phyloP scores from a whole-genome alignment of 306 rosid genomes.

The Cicer cuneatum region DNA sequence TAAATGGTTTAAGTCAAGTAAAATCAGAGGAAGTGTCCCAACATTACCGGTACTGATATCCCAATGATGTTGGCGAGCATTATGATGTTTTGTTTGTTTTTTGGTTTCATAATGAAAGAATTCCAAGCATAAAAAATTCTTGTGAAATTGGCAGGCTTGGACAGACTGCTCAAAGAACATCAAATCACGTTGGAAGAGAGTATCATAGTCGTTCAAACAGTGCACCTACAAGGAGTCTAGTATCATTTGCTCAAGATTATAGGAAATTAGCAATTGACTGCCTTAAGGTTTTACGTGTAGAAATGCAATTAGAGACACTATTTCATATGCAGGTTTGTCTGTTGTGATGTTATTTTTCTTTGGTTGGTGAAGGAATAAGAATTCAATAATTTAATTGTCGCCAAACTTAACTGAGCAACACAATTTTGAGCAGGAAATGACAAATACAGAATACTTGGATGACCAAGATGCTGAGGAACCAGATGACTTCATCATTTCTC shows the following conservation, averaged over 20 bases:
- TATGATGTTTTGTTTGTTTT: conserved; percentile 19
- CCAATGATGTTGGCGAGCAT: neutral
- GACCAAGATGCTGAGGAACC: conserved; percentile 99
- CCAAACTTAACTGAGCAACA: conserved; percentile 41
- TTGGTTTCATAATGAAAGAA: conserved; percentile 33
- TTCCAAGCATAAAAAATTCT: conserved; percentile 28
- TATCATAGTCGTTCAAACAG: conserved; percentile 56
- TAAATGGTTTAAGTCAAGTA: neutral
- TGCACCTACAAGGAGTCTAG: conserved; percentile 69
- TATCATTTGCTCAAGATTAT: conserved; percentile 91
- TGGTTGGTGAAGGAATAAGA: conserved; percentile 34
- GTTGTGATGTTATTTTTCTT: conserved; percentile 34
- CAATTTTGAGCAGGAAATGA: conserved; percentile 80
- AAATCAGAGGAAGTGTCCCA: neutral
- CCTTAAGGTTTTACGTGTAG: conserved; percentile 90
- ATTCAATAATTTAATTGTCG: conserved; percentile 10
- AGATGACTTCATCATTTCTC: conserved; percentile 91
- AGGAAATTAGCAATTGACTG: conserved; percentile 94
- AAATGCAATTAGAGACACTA: conserved; percentile 95
- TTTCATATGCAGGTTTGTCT: conserved; percentile 93
- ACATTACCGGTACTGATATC: neutral
- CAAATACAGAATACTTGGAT: conserved; percentile 86
- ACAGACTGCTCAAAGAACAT: conserved; percentile 59
- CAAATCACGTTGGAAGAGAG: conserved; percentile 67
- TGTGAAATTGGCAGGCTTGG: conserved; percentile 73